Conservation (phyloP, 2,329 filamentous ascomycete species). For the Fusarium udum region DNA sequence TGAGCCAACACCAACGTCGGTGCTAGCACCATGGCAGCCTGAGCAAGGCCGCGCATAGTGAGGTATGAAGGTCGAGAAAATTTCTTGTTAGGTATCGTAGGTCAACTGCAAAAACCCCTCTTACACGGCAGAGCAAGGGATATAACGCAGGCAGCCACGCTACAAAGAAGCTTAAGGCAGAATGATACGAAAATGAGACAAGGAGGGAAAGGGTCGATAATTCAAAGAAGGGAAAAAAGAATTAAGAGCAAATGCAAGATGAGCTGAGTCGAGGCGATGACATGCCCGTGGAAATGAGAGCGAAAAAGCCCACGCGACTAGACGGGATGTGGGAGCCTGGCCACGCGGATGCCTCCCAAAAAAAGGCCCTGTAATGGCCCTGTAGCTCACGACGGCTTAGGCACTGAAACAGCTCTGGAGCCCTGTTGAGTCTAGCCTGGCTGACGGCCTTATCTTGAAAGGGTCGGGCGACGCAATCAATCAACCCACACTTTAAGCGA, state of each 20-base stretch:
- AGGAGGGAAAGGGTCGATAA: not conserved
- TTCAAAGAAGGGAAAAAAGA: slow-evolving; percentile 10
- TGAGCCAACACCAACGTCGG: slow-evolving; percentile 37
- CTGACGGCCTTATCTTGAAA: slow-evolving; percentile 9
- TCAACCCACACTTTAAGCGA: slow-evolving; percentile 13
- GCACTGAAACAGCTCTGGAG: slow-evolving; percentile 19
- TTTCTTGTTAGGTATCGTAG: not conserved
- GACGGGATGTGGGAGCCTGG: slow-evolving; percentile 31
- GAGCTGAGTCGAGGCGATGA: slow-evolving; percentile 1
- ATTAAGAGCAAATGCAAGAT: not conserved
- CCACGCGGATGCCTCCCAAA: slow-evolving; percentile 24
- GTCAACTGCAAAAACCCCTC: slow-evolving; percentile 2
- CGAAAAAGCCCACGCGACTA: slow-evolving; percentile 20
- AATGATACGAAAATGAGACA: slow-evolving; percentile 18
- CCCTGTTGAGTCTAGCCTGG: slow-evolving; percentile 15
- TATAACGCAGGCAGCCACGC: slow-evolving; percentile 7
- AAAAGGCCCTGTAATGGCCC: slow-evolving; percentile 12
- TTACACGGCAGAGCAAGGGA: slow-evolving; percentile 1
- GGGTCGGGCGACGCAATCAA: slow-evolving; percentile 36
- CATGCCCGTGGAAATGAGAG: slow-evolving; percentile 15
- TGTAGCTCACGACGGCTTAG: not conserved
- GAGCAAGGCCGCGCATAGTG: slow-evolving; percentile 43
- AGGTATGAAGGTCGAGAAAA: slow-evolving; percentile 1
- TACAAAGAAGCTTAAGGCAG: slow-evolving; percentile 21
- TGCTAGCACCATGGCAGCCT: slow-evolving; percentile 44